Evolutionary conservation across 192 early-diverging fungal genomes (phyloP), one percentile per base, ranked within the genome.

Genomic region (Ambispora gerdemannii): DNA sequence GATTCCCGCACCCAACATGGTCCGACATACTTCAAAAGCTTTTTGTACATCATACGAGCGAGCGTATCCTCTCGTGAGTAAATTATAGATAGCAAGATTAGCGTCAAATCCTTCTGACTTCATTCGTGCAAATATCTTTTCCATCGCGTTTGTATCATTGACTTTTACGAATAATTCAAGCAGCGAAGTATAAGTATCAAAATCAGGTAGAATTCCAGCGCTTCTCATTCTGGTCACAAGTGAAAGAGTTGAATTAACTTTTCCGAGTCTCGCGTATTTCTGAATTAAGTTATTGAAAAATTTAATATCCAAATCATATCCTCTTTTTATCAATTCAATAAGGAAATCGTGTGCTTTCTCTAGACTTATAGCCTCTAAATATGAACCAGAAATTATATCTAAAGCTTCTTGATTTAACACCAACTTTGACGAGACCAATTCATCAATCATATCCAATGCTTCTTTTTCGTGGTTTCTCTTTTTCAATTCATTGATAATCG

Each of bases 21-120:
- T 73, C 0, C 66, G 65, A 63, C 79, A 86, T 25, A 78, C 69
- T 31, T 67, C 50, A 51, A 63, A 72, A 1, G 80, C 80, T 3
- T 80, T 80, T 20, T 78, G 67, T 3, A 86, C 36, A 68, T 86
- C 80, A 2, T 69, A 35, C 22, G 71, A 51, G 30, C 75, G 78
- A 31, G 74, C 75, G 71, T 83, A 78, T 8, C 79, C 77, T 47
- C 76, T 63, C 3, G 83, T 79, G 6, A 86, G 50, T 1, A 78
- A 65, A 65, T 82, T 80, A 63, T 76, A 82, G 24, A 80, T 79
- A 32, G 83, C 70, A 11, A 66, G 50, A 28, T 76, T 78, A 4
- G 81, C 77, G 25, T 49, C 59, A 43, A 86, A 53, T 4, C 30
- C 32, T n/a, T 53, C 60, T 4, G 31, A 30, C 2, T 59, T 30